phyloP scores from a whole-genome alignment of 192 early-diverging fungal species.

The Mortierella claussenii region DNA sequence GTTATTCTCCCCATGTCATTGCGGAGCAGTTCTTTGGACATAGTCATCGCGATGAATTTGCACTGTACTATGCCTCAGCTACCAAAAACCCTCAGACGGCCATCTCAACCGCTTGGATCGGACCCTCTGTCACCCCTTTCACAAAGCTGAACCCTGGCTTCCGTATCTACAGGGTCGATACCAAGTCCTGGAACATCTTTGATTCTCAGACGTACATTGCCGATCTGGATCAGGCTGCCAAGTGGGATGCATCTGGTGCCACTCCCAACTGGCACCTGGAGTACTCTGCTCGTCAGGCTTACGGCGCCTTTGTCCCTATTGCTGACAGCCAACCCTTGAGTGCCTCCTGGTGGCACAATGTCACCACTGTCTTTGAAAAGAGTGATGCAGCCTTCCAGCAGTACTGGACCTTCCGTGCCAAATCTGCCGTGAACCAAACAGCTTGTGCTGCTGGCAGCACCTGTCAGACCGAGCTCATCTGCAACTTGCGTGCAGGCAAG shows the following conservation, averaged over 20 bases:
- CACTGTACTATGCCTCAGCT: conserved; percentile 56
- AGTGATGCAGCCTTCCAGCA: conserved; percentile 47
- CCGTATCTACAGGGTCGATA: conserved; percentile 64
- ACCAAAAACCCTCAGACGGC: conserved; percentile 42
- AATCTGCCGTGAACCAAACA: conserved; percentile 21
- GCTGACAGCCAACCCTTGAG: conserved; percentile 31
- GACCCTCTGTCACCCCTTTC: conserved; percentile 62
- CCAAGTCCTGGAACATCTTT: conserved; percentile 57
- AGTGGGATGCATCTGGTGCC: conserved; percentile 41
- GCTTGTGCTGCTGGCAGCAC: conserved; percentile 21
- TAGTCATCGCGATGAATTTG: conserved; percentile 61
- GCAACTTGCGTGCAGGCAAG: conserved; percentile 31
- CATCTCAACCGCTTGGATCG: conserved; percentile 57
- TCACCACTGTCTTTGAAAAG: conserved; percentile 54
- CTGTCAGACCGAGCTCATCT: conserved; percentile 26
- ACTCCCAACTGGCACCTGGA: conserved; percentile 62
- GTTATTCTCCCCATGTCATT: conserved; percentile 65
- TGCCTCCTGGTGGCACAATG: conserved; percentile 64
- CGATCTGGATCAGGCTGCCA: conserved; percentile 49
- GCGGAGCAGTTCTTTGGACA: conserved; percentile 68
- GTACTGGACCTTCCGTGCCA: conserved; percentile 52
- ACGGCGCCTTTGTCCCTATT: conserved; percentile 24
- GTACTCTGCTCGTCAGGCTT: conserved; percentile 59
- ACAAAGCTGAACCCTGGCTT: conserved; percentile 62
- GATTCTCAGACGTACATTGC: conserved; percentile 65